A percentile compares a stretch with the other conserved stretches of the same genome.
phyloP scores from a whole-genome alignment of 108 stramenopile genomes.

The Pseudonitzschia multiseries region DNA sequence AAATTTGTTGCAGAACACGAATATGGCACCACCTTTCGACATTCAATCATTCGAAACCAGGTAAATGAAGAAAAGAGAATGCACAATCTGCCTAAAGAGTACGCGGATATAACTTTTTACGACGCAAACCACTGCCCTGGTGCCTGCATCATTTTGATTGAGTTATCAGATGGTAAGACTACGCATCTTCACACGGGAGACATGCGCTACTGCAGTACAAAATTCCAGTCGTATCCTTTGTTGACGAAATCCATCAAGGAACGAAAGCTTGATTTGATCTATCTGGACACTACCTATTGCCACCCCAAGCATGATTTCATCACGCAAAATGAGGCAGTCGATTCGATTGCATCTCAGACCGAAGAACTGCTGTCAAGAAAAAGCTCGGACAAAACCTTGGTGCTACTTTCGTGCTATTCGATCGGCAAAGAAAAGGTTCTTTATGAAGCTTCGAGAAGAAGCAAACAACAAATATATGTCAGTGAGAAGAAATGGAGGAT shows the following conservation, averaged over 20 bases:
- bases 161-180: conserved; percentile 32
- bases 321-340: conserved; percentile 55
- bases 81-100: neutral
- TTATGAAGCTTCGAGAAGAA: conserved; percentile 41
- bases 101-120: conserved; percentile 52
- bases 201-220: conserved; percentile 53
- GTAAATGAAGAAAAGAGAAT: neutral
- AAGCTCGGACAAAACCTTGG: conserved; percentile 32
- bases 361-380: conserved; percentile 28
- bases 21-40: neutral
- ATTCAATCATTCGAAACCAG: neutral
- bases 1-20: conserved; percentile 49
- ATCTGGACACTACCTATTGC: conserved; percentile 70
- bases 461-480: conserved; percentile 45
- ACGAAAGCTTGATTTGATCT: conserved; percentile 44
- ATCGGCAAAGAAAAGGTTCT: conserved; percentile 75
- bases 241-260: conserved; percentile 34
- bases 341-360: conserved; percentile 38
- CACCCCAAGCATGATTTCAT: conserved; percentile 64
- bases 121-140: conserved; percentile 79
- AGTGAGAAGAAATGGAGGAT: conserved; percentile 49
- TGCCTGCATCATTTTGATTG: conserved; percentile 55
- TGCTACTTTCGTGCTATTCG: conserved; percentile 65
- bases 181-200: conserved; percentile 70
- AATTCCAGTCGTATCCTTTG: conserved; percentile 52